Conservation (phyloP, 169 alveolate genomes). For the Plasmodium billcollinsi region DNA sequence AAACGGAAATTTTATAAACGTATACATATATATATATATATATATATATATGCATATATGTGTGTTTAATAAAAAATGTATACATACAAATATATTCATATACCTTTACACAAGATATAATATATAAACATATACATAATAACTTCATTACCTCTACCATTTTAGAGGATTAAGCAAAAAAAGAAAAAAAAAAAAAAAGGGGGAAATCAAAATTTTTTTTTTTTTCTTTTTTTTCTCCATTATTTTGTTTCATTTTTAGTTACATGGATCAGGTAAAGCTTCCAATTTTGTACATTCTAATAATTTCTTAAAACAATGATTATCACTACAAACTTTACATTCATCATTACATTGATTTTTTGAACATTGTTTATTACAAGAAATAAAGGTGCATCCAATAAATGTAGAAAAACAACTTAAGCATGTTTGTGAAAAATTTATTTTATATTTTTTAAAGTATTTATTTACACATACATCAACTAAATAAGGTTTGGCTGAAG, state of each 20-base stretch:
- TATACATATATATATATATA: too few species aligned
- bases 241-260: not conserved
- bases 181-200: too few species aligned
- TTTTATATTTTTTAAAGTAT: slow-evolving; percentile 52
- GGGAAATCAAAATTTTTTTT: not conserved
- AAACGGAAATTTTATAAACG: too few species aligned
- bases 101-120: too few species aligned
- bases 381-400: slow-evolving; percentile 59
- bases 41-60: too few species aligned
- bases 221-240: not conserved
- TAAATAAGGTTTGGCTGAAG: slow-evolving; percentile 76
- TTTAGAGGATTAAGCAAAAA: too few species aligned
- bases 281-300: slow-evolving; percentile 66
- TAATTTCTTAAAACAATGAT: slow-evolving; percentile 42
- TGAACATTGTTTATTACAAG: slow-evolving; percentile 64
- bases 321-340: slow-evolving; percentile 52
- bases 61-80: too few species aligned
- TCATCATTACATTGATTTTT: slow-evolving; percentile 48
- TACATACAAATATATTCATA: too few species aligned
- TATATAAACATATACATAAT: too few species aligned
- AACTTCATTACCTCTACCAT: too few species aligned
- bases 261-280: slow-evolving; percentile 59
- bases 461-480: slow-evolving; percentile 65
- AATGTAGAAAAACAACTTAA: slow-evolving; percentile 50
- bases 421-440: slow-evolving; percentile 41